Evolutionary conservation across 371 early-diverging fungal genomes (phyloP).

Genomic region (Syncephalastrum sp.): DNA sequence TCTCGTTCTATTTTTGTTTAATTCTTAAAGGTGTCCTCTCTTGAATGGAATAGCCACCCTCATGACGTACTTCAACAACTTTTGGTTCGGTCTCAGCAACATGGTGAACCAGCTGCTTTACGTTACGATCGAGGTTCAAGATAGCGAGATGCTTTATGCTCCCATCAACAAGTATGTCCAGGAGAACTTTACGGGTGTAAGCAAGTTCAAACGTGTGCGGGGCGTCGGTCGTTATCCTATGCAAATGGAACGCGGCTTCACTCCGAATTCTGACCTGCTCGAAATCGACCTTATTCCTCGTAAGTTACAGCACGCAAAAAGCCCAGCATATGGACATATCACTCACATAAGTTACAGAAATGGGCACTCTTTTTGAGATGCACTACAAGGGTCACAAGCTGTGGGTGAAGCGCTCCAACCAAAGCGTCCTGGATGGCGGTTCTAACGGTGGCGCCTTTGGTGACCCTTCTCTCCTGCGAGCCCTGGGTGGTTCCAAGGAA

Average conservation of each 20-base stretch:
- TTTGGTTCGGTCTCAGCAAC: neutral
- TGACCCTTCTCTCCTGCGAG: neutral
- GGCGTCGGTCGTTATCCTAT: constrained; percentile 2
- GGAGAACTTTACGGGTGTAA: constrained; percentile 16
- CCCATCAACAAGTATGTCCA: constrained; percentile 11
- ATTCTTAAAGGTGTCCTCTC: constrained; percentile 1
- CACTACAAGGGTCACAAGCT: constrained; percentile 29
- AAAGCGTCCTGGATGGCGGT: constrained; percentile 3
- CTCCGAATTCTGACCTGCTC: constrained; percentile 9
- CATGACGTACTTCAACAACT: neutral
- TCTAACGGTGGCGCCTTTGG: constrained; percentile 5
- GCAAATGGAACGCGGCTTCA: no score
- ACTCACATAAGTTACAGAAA: constrained; percentile 1
- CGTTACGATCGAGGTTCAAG: constrained; percentile 5
- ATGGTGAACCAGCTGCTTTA: constrained; percentile 2
- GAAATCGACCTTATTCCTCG: constrained; percentile 30
- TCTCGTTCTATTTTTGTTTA: neutral
- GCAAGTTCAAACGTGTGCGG: constrained; percentile 10
- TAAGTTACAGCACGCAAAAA: constrained; percentile 12
- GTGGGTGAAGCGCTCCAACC: constrained; percentile 25
- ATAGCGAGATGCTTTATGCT: constrained; percentile 1
- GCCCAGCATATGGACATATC: neutral
- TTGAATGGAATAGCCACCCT: neutral
- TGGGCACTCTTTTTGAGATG: constrained; percentile 19
- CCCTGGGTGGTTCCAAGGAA: no score